Evolutionary conservation across 2,329 filamentous ascomycete genomes (phyloP).

Genomic region (Botrytis paeoniae): DNA sequence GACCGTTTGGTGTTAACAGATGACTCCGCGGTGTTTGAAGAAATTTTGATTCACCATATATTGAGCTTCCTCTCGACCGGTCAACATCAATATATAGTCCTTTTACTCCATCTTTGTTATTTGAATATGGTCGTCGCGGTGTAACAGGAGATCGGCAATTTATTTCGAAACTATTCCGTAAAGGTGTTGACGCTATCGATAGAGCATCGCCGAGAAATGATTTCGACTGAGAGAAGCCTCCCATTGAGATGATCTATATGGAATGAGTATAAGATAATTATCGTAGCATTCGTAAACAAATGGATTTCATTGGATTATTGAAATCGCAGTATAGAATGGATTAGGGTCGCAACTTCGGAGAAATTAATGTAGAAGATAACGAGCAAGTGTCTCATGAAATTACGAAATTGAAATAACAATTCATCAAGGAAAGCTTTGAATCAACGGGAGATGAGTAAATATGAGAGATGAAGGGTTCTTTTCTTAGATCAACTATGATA

Average conservation of each 20-base stretch:
- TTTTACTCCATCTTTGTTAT: neutral
- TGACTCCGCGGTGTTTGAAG: neutral
- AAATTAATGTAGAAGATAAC: neutral
- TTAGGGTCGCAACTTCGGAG: neutral
- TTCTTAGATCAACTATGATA: constrained; percentile 23
- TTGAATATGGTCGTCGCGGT: neutral
- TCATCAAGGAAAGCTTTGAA: neutral
- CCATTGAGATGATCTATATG: neutral
- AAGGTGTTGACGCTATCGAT: neutral
- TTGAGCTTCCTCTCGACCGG: neutral
- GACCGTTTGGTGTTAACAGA: neutral
- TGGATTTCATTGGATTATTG: neutral
- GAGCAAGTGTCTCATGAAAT: neutral
- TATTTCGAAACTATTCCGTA: neutral
- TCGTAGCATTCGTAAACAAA: neutral
- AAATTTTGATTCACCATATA: neutral
- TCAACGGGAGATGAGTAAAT: neutral
- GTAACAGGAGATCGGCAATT: neutral
- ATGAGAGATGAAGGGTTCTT: neutral
- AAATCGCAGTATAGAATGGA: neutral
- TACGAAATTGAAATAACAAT: neutral
- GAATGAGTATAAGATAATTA: neutral
- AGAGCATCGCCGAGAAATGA: neutral
- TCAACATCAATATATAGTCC: neutral
- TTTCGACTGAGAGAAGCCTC: neutral